Conservation (phyloP, 2,329 filamentous ascomycete genomes). For the Colletotrichum neosansevieriae region DNA sequence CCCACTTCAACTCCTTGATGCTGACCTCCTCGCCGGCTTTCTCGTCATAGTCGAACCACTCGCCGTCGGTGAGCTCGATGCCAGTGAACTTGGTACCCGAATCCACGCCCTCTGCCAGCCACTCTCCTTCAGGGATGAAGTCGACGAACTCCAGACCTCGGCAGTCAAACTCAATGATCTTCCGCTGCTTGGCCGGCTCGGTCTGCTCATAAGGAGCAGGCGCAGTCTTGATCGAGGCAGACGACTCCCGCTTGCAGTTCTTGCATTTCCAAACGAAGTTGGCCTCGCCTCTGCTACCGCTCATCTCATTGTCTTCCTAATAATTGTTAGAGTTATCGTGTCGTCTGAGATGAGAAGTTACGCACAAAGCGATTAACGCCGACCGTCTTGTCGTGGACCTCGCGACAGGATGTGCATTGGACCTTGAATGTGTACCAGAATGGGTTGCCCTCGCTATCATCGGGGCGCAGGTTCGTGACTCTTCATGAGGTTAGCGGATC, state of each 20-base stretch:
- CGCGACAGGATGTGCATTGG: conserved; percentile 96
- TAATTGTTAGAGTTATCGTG: neutral
- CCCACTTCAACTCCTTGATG: conserved; percentile 90
- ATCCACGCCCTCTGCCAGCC: conserved; percentile 85
- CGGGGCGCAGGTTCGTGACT: conserved; percentile 88
- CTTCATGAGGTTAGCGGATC: conserved; percentile 58
- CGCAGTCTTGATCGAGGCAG: conserved; percentile 82
- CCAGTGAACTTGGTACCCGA: conserved; percentile 83
- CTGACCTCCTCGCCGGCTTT: conserved; percentile 92
- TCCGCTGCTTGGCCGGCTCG: conserved; percentile 80
- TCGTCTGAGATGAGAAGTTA: conserved; percentile 26
- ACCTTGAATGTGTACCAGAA: conserved; percentile 99
- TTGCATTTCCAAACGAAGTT: conserved; percentile 99
- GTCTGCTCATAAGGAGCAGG: conserved; percentile 78
- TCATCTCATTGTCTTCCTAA: conserved; percentile 90
- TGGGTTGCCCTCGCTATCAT: conserved; percentile 82
- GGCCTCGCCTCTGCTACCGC: conserved; percentile 92
- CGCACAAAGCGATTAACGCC: conserved; percentile 89
- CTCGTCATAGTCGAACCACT: conserved; percentile 99
- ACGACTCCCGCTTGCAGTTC: conserved; percentile 94
- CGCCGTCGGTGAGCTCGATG: conserved; percentile 87
- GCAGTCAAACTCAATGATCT: conserved; percentile 92
- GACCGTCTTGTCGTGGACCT: conserved; percentile 88
- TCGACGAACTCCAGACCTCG: conserved; percentile 91
- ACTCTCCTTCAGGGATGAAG: conserved; percentile 94